Conservation (phyloP, 1,284 basidiomycete species). For the Xerocomus minutiporus region DNA sequence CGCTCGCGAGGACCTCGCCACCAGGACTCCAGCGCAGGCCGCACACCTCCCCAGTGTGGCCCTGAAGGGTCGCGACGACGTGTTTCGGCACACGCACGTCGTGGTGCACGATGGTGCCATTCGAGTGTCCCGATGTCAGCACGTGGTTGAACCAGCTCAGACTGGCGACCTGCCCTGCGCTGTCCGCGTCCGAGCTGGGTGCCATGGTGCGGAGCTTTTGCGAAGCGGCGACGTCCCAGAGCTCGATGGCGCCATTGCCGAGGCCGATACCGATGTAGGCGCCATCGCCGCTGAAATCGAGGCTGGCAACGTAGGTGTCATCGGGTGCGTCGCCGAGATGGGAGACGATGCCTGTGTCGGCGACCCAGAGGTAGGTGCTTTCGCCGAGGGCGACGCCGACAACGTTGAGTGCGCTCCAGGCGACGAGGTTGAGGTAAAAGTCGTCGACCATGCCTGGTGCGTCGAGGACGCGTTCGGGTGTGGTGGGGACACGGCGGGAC, state of each 20-base stretch:
- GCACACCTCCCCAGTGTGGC: conserved; percentile 89
- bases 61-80: conserved; percentile 84
- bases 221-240: conserved; percentile 89
- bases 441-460: conserved; percentile 95
- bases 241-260: conserved; percentile 84
- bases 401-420: conserved; percentile 85
- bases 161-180: conserved; percentile 66
- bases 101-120: conserved; percentile 92
- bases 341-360: conserved; percentile 80
- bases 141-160: conserved; percentile 86
- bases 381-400: conserved; percentile 86
- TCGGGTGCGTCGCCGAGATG: conserved; percentile 75
- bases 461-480: conserved; percentile 88
- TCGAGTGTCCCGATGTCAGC: conserved; percentile 82
- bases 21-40: conserved; percentile 79
- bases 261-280: conserved; percentile 83
- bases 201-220: conserved; percentile 87
- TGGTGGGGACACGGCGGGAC: conserved; percentile 74
- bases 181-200: conserved; percentile 23
- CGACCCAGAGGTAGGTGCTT: conserved; percentile 89
- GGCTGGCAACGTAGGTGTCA: conserved; percentile 69
- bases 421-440: conserved; percentile 93
- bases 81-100: conserved; percentile 86
- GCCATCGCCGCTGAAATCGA: conserved; percentile 88
- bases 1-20: conserved; percentile 86